A percentile compares a stretch with the other conserved stretches of the same genome.
Evolutionary conservation across 768 basidiomycete species (phyloP).

Genomic region (Auriscalpium orientale): DNA sequence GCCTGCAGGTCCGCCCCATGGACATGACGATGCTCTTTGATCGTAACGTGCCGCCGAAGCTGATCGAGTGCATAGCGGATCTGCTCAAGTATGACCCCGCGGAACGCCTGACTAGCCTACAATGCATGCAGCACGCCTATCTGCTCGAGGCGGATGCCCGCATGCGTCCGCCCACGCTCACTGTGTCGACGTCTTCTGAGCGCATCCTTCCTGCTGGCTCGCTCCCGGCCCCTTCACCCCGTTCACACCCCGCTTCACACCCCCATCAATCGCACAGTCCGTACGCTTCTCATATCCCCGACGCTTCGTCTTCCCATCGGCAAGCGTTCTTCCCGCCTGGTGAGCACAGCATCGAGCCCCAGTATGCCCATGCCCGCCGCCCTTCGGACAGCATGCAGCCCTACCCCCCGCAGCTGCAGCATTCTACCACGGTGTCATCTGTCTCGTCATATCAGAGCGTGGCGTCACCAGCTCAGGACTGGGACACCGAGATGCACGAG

Average conservation of each 20-base stretch:
- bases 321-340: slow-evolving; percentile 8
- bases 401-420: slow-evolving; percentile 11
- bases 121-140: slow-evolving; percentile 88
- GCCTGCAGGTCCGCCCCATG: slow-evolving; percentile 50
- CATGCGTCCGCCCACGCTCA: slow-evolving; percentile 5
- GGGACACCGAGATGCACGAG: slow-evolving; percentile 42
- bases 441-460: slow-evolving; percentile 12
- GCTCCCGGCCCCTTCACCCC: slow-evolving; percentile 12
- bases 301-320: slow-evolving; percentile 12
- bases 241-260: slow-evolving; percentile 5
- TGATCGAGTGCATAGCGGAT: slow-evolving; percentile 89
- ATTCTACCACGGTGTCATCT: slow-evolving; percentile 11
- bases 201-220: slow-evolving; percentile 8
- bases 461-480: slow-evolving; percentile 22
- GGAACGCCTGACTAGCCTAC: slow-evolving; percentile 72
- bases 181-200: slow-evolving; percentile 30
- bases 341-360: slow-evolving; percentile 8
- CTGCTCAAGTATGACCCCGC: slow-evolving; percentile 90
- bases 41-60: slow-evolving; percentile 62
- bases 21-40: slow-evolving; percentile 73
- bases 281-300: slow-evolving; percentile 2
- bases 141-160: slow-evolving; percentile 69
- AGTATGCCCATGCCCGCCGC: slow-evolving; percentile 5
- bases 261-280: slow-evolving; percentile 4
- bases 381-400: slow-evolving; percentile 3